Percentiles rank a stretch among this genome's conserved stretches.
phyloP scores from a whole-genome alignment of 148 eudicot genomes.

The Fagopyrum homotropicum region DNA sequence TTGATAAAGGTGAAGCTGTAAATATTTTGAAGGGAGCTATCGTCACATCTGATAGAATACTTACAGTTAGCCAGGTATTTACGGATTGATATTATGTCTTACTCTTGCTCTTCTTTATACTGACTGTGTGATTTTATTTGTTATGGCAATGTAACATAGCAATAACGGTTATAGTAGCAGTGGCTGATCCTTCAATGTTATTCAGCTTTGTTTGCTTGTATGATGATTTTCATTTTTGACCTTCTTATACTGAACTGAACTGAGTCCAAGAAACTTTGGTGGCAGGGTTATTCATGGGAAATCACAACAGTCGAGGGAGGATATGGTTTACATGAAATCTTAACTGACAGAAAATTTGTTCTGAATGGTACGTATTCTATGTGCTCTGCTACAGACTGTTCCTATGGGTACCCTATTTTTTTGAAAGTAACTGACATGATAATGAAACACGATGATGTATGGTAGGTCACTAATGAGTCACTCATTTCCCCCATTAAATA shows the following conservation, averaged over 20 bases:
- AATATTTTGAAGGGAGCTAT: constrained; percentile 90
- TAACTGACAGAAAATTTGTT: constrained; percentile 65
- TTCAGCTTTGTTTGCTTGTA: neutral
- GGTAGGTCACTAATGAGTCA: neutral
- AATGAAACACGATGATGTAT: neutral
- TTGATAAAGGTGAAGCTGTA: constrained; percentile 96
- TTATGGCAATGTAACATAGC: neutral
- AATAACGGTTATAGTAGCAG: neutral
- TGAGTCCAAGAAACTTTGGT: neutral
- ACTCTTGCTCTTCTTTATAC: neutral
- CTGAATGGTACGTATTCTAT: constrained; percentile 47
- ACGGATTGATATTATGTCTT: neutral
- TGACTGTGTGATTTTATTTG: neutral
- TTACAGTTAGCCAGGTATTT: constrained; percentile 90
- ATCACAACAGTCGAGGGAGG: constrained; percentile 97
- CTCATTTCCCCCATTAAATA: neutral
- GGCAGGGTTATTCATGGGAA: constrained; percentile 96
- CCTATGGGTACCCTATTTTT: neutral
- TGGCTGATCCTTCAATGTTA: neutral
- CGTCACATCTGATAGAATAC: constrained; percentile 83
- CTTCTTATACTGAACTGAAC: neutral
- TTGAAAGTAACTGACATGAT: neutral
- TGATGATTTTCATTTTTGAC: neutral
- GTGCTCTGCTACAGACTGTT: neutral
- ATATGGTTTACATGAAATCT: constrained; percentile 74